Percentiles rank a stretch among this genome's conserved stretches.
Conservation (phyloP, 768 basidiomycete species). For the Terana coerulea region DNA sequence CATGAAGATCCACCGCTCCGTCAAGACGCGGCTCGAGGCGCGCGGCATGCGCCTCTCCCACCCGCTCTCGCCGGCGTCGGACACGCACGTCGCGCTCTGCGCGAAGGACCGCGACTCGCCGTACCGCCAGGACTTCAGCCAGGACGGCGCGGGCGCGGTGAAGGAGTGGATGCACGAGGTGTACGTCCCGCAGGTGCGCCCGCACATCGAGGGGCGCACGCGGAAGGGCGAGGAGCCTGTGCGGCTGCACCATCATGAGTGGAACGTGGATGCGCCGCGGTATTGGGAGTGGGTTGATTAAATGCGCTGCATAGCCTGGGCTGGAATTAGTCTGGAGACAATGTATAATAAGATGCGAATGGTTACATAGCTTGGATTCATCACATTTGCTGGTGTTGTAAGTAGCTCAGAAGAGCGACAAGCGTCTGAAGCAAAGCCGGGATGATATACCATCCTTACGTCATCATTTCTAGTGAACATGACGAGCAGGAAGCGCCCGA, state of each 20-base stretch:
- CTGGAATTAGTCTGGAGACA: too few relatives aligned
- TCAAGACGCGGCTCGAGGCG: constrained; percentile 53
- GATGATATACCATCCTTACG: too few relatives aligned
- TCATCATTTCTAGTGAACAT: too few relatives aligned
- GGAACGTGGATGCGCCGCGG: constrained; percentile 11
- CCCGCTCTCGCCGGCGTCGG: not conserved
- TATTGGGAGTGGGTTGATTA: constrained; percentile 16
- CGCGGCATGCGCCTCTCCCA: not conserved
- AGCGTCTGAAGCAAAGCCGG: too few relatives aligned
- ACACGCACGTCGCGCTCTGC: constrained; percentile 1
- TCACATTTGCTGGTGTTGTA: too few relatives aligned
- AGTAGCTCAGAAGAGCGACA: too few relatives aligned
- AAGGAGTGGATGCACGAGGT: not conserved
- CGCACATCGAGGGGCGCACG: not conserved
- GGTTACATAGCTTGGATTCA: too few relatives aligned
- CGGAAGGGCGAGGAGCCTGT: not conserved
- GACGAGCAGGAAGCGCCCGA: too few relatives aligned
- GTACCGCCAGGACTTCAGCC: not conserved
- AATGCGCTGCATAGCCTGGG: too few relatives aligned
- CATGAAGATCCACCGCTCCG: constrained; percentile 45
- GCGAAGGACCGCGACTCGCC: too few relatives aligned
- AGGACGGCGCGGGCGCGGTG: not conserved
- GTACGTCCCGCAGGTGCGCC: constrained; percentile 14
- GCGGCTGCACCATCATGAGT: constrained; percentile 6
- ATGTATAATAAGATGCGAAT: too few relatives aligned